A percentile compares a stretch with the other conserved stretches of the same genome.
Evolutionary conservation across 2,329 filamentous ascomycete species (phyloP).

Genomic region (Aspergillus persii): DNA sequence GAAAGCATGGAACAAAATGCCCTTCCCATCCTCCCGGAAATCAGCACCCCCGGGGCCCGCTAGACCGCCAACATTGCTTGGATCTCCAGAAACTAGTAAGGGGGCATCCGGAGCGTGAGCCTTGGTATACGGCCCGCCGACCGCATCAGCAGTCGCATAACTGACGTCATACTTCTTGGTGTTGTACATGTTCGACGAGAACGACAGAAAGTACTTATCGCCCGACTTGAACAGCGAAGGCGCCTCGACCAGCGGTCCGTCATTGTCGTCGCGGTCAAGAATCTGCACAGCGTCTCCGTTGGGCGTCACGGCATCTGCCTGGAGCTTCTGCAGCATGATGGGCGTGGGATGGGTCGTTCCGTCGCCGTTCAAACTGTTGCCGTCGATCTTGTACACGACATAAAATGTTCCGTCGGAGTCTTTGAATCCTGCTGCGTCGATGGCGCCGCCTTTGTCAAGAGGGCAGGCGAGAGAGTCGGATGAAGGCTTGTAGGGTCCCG

Average conservation of each 20-base stretch:
- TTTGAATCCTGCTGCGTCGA: constrained; percentile 57
- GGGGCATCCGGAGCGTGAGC: constrained; percentile 22
- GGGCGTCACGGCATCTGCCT: constrained; percentile 49
- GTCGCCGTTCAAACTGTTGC: constrained; percentile 50
- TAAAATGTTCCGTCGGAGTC: constrained; percentile 54
- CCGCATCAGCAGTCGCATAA: constrained; percentile 48
- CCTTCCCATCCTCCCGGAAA: constrained; percentile 23
- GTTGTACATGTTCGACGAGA: constrained; percentile 55
- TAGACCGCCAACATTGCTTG: constrained; percentile 22
- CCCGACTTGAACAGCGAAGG: constrained; percentile 48
- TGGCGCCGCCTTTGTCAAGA: constrained; percentile 53
- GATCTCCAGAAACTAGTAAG: constrained; percentile 25
- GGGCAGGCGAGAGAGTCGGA: constrained; percentile 51
- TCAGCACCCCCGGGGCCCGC: constrained; percentile 32
- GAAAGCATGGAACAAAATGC: constrained; percentile 29
- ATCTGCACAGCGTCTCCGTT: constrained; percentile 51
- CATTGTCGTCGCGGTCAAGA: constrained; percentile 57
- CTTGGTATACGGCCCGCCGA: constrained; percentile 32
- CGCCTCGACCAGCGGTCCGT: constrained; percentile 58
- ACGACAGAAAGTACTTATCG: constrained; percentile 56
- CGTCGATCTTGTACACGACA: constrained; percentile 62
- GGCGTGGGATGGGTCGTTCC: constrained; percentile 44
- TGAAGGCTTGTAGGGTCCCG: constrained; percentile 52
- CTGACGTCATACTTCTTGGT: constrained; percentile 54
- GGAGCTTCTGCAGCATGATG: constrained; percentile 56